Conservation (phyloP, 2,329 filamentous ascomycete genomes). For the Ophiocordyceps camponoti-rufipedis region DNA sequence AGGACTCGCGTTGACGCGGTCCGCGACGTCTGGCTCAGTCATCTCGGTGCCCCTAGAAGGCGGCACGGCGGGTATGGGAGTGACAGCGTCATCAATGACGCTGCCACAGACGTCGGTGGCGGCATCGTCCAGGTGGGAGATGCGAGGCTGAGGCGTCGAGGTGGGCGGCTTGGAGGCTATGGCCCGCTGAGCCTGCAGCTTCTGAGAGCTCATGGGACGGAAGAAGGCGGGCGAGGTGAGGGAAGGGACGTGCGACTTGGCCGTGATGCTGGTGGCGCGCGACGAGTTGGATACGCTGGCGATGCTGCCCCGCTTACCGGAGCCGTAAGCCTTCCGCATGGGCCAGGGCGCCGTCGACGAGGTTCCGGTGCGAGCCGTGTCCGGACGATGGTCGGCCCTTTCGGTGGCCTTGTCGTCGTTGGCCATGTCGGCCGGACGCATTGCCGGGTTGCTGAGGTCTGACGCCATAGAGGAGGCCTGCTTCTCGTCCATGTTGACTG, state of each 20-base stretch:
- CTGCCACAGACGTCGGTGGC: constrained; percentile 26
- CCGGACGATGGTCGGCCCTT: constrained; percentile 15
- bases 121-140: constrained; percentile 17
- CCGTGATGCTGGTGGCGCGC: constrained; percentile 39
- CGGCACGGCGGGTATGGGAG: constrained; percentile 26
- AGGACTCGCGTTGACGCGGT: constrained; percentile 57
- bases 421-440: background rate
- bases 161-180: constrained; percentile 30
- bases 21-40: constrained; percentile 54
- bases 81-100: constrained; percentile 16
- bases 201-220: constrained; percentile 89
- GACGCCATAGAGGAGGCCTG: too few species aligned
- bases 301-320: constrained; percentile 21
- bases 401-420: background rate
- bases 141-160: constrained; percentile 8
- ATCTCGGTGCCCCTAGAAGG: constrained; percentile 65
- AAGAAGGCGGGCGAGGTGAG: constrained; percentile 85
- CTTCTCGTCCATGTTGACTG: too few species aligned
- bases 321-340: constrained; percentile 2
- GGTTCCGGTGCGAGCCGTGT: constrained; percentile 31
- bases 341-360: constrained; percentile 10
- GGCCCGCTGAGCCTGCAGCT: constrained; percentile 72
- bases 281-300: constrained; percentile 29
- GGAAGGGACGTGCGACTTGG: constrained; percentile 75
- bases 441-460: background rate